Conservation (phyloP, 1,284 basidiomycete species). For the Cystobasidiaceae sp. region DNA sequence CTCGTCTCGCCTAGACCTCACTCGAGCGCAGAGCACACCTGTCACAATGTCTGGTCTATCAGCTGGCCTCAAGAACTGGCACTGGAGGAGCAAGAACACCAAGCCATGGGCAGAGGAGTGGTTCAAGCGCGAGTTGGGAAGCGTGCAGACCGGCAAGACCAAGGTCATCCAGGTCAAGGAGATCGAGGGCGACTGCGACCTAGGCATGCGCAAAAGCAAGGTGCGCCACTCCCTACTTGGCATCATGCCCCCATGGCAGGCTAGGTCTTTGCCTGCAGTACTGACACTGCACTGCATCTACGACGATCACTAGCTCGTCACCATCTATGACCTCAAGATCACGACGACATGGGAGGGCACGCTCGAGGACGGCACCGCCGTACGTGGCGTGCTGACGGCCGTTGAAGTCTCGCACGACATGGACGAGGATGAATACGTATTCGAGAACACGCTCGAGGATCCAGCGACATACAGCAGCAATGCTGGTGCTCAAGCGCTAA, state of each 20-base stretch:
- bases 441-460: conserved; percentile 34
- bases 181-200: conserved; percentile 39
- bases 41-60: conserved; percentile 28
- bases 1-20: not conserved
- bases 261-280: no score
- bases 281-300: not conserved
- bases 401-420: conserved; percentile 43
- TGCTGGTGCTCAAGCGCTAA: conserved; percentile 36
- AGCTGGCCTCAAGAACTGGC: conserved; percentile 33
- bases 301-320: conserved; percentile 34
- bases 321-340: conserved; percentile 41
- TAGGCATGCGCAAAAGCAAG: conserved; percentile 39
- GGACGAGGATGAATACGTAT: conserved; percentile 42
- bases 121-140: conserved; percentile 34
- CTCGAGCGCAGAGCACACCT: no score
- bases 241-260: no score
- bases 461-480: conserved; percentile 20
- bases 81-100: conserved; percentile 24
- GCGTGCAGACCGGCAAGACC: conserved; percentile 33
- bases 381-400: conserved; percentile 36
- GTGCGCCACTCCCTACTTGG: not conserved
- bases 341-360: conserved; percentile 26
- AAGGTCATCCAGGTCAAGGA: conserved; percentile 32
- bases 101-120: conserved; percentile 38
- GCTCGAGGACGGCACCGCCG: conserved; percentile 9